Base-by-base conservation (phyloP, 73 alveolate species). In the Paramecium octaurelia region DNA sequence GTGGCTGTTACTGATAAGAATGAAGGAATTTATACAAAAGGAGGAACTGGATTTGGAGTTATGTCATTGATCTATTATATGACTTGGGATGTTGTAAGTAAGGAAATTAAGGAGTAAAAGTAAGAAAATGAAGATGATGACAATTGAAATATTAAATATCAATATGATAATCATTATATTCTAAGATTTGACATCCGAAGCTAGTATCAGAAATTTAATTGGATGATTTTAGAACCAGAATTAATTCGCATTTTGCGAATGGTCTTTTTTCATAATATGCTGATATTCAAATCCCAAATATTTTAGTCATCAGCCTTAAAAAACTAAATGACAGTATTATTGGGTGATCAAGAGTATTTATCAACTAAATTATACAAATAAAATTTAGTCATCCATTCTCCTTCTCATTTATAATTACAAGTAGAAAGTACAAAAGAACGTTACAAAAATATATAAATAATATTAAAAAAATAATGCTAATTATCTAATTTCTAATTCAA, bases 21-120 rank as follows among this genome's bases (percentile, higher is more conserved):
- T 64, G 84, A 64, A 6, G 84, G 84, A 0, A 64, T 64, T 12
- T 64, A 64, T 24, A 64, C 44, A 14, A 64, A 64, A 73, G 64
- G 87, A 34, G 87, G 57, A 36, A 16, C 87, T 18, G 87, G 87
- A 2, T 73, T 73, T 36, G 87, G 87, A 29, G 48, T 64, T 64
- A 31, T 31, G 48, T 27, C 48, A 2, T 34, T 64, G 20, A 64
- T 27, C 50, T 64, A 64, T 64, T 64, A 64, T 10, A 64, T 27
- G 84, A 34, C 50, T 12, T 64, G 48, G 48, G 84, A 64, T 64
- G 31, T 64, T 27, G 23, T 64, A 6, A 34, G 84, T 27, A 31
- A 64, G 27, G 84, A 64, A 11, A 4, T 64, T 0, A 31, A 64
- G 12, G 84, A 64, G 3, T 27, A 23, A 12, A 64, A 27, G 48